Conservation (phyloP, 768 basidiomycete species). For the Inosperma sp. region DNA sequence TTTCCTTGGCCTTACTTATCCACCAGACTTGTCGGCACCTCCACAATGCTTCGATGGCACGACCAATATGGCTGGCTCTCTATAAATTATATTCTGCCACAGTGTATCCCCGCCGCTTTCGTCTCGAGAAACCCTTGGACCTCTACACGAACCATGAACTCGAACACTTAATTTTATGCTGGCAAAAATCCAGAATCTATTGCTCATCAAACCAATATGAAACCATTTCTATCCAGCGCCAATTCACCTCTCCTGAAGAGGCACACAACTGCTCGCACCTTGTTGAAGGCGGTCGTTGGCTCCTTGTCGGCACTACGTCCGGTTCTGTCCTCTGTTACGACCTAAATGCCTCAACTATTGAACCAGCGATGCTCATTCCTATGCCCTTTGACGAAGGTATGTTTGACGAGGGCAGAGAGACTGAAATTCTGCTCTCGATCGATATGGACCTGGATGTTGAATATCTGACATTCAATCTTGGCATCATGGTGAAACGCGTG, state of each 20-base stretch:
- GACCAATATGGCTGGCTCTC: background rate
- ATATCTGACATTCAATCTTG: background rate
- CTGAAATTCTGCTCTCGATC: background rate
- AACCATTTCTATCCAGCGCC: background rate
- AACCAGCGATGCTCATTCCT: background rate
- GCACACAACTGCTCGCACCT: background rate
- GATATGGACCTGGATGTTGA: background rate
- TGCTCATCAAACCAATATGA: too few species aligned
- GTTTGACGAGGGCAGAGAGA: background rate
- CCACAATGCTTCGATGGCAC: background rate
- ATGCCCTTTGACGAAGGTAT: background rate
- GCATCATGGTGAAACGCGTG: background rate
- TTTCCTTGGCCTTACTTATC: too few species aligned
- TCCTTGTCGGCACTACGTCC: background rate
- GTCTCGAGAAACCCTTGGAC: too few species aligned
- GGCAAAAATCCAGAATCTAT: background rate
- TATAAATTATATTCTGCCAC: too few species aligned
- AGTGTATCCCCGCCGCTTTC: too few species aligned
- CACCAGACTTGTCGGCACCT: background rate
- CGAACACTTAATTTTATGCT: too few species aligned
- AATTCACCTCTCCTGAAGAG: background rate
- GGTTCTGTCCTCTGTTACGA: conserved; percentile 9
- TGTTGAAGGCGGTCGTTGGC: conserved; percentile 14
- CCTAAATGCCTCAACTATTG: background rate
- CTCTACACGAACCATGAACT: too few species aligned